These are phyloP conservation scores for grape (Vitis vinifera) DNA, from an alignment of 164 flowering plant species.

Conservation along the genomic window DNA sequence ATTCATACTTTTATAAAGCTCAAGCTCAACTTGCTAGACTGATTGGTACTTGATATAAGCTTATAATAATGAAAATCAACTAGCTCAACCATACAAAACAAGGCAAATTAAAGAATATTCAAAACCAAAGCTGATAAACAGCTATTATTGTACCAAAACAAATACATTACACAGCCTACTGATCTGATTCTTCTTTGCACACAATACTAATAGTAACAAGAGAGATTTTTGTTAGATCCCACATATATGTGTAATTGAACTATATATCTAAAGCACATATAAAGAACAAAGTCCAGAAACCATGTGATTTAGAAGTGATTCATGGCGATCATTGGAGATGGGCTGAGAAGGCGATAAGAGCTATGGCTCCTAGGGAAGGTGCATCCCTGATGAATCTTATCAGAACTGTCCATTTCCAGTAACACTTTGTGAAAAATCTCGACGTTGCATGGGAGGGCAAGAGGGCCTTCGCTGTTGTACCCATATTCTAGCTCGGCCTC, in stretches of 20 bases:
- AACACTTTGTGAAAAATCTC: slow-evolving; percentile 46
- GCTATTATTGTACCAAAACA: no score
- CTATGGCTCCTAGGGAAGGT: slow-evolving; percentile 14
- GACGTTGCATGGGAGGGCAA: slow-evolving; percentile 55
- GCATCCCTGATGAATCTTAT: slow-evolving; percentile 23
- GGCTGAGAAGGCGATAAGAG: slow-evolving; percentile 38
- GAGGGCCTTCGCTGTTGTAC: slow-evolving; percentile 37
- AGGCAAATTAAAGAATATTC: no score
- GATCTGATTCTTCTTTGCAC: not conserved
- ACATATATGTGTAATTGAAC: not conserved
- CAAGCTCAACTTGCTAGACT: no score
- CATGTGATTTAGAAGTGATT: slow-evolving; percentile 11
- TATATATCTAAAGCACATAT: not conserved
- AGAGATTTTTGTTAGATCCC: not conserved
- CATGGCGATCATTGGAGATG: slow-evolving; percentile 29
- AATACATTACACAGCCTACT: no score
- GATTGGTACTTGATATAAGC: no score
- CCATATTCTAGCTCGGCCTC: slow-evolving; percentile 41
- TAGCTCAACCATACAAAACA: no score
- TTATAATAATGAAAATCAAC: no score
- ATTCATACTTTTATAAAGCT: no score
- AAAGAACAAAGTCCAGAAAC: not conserved
- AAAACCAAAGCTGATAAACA: no score
- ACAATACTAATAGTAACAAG: not conserved
- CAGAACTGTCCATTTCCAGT: slow-evolving; percentile 41